phyloP scores from a whole-genome alignment of 257 asterid genomes.

The Nicotiana knightiana region DNA sequence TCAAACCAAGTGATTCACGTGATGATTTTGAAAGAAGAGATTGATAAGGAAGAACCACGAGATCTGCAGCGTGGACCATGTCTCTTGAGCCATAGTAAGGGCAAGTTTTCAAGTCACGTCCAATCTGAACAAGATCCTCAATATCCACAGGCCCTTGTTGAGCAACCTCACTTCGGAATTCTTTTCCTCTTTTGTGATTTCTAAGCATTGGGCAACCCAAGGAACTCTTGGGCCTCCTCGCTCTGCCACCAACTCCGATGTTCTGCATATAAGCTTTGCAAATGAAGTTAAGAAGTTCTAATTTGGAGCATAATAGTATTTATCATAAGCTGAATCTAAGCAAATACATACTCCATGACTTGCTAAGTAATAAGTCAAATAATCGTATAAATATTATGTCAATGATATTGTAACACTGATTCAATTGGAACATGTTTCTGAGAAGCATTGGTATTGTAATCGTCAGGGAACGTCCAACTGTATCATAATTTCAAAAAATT shows the following conservation, averaged over 20 bases:
- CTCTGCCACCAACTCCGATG: constrained; percentile 52
- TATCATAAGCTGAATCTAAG: background rate
- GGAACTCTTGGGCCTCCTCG: constrained; percentile 40
- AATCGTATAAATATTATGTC: background rate
- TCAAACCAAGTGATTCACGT: constrained; percentile 83
- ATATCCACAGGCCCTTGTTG: constrained; percentile 76
- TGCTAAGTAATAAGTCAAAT: background rate
- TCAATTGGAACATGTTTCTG: background rate
- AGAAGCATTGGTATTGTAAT: background rate
- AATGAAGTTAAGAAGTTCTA: constrained; percentile 20
- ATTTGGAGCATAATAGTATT: background rate
- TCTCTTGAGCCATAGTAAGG: constrained; percentile 96
- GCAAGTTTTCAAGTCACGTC: constrained; percentile 67
- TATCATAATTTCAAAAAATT: background rate
- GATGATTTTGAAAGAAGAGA: constrained; percentile 95
- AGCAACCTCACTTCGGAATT: constrained; percentile 48
- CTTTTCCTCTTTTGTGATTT: constrained; percentile 50
- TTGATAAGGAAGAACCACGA: constrained; percentile 92
- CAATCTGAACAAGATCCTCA: constrained; percentile 86
- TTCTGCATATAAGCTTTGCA: constrained; percentile 42
- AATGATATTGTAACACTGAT: background rate
- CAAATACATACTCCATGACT: background rate
- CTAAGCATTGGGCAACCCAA: constrained; percentile 79
- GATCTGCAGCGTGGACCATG: constrained; percentile 77
- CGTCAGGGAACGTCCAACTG: background rate